Base-by-base conservation (phyloP, 345 rosid species). In the Salix brachista region DNA sequence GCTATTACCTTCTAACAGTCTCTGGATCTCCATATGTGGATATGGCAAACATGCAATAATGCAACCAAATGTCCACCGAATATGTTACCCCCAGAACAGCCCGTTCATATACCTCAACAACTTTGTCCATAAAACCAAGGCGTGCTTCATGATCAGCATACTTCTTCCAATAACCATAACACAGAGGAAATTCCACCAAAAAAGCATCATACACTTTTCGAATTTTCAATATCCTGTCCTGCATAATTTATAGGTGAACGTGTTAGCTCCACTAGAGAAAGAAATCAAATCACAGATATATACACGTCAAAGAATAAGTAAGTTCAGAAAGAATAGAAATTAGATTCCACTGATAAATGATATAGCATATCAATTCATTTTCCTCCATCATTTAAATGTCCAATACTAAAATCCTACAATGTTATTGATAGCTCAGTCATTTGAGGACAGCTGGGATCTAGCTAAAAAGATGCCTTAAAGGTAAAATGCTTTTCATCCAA, bases 161-260 rank as follows among this genome's bases (percentile, higher is more conserved):
- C 87, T 93, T 96, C 87, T 96, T 93, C 99, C 99, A 96, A 73
- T 93, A 96, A 77, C 99, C 99, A 90, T 92, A 96, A 80, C 99
- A 96, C 80, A 94, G 75, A 58, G 97, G 99, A 66, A 92, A 96
- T 82, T 96, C 99, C 46, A 91, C 96, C 75, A 96, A 83, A 86
- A 96, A 96, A 39, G 90, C 87, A 87, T 93, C 98, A 83, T 96
- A 96, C 8, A 93, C 96, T 82, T 87, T 89, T 72, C 85, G 86
- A 58, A 96, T 96, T 84, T 93, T 96, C 79, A 87, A 50, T 73
- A 93, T 90, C 50, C 87, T 89, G 75, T 91, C 98, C 99, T 96
- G 91, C 80, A 88, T 19, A 78, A 8, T 19, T 61, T 44, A 25
- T 13, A 28, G 50, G 18, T 67, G 30, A 71, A 70, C 61, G 70